These are phyloP conservation scores for Fusarium devonianum DNA, from an alignment of 2,329 filamentous ascomycete genomes.

Conservation along the genomic window DNA sequence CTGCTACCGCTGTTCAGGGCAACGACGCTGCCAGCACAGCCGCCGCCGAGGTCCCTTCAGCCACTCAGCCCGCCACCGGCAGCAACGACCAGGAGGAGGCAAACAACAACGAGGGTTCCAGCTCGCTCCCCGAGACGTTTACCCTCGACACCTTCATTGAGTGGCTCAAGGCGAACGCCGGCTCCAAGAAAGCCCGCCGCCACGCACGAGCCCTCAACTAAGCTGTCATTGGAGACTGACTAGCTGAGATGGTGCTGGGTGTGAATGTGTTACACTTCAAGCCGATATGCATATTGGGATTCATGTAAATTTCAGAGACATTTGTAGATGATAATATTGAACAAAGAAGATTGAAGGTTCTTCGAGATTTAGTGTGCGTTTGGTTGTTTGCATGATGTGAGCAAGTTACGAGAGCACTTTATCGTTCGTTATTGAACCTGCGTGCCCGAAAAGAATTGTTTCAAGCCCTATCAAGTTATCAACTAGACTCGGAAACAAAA, in stretches of 20 bases:
- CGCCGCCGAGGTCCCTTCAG: conserved; percentile 1
- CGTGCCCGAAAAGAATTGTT: no score
- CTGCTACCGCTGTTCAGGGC: conserved; percentile 4
- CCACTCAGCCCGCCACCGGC: conserved; percentile 5
- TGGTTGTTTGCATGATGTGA: no score
- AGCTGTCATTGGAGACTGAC: neutral
- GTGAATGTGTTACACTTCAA: no score
- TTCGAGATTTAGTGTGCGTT: no score
- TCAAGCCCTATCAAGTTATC: no score
- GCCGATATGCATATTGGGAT: no score
- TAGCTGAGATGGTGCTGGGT: neutral
- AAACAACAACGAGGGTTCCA: neutral
- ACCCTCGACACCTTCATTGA: conserved; percentile 37
- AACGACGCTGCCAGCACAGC: neutral
- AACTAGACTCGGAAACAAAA: no score
- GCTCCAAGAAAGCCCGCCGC: conserved; percentile 25
- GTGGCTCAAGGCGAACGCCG: conserved; percentile 24
- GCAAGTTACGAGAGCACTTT: no score
- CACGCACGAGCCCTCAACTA: conserved; percentile 35
- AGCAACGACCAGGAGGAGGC: conserved; percentile 2
- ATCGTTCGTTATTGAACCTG: no score
- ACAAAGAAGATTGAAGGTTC: no score
- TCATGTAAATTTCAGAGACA: no score
- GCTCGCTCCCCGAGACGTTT: conserved; percentile 34
- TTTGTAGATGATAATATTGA: no score